phyloP scores from a whole-genome alignment of 441 rosid species.

The Dalechampia spathulata region DNA sequence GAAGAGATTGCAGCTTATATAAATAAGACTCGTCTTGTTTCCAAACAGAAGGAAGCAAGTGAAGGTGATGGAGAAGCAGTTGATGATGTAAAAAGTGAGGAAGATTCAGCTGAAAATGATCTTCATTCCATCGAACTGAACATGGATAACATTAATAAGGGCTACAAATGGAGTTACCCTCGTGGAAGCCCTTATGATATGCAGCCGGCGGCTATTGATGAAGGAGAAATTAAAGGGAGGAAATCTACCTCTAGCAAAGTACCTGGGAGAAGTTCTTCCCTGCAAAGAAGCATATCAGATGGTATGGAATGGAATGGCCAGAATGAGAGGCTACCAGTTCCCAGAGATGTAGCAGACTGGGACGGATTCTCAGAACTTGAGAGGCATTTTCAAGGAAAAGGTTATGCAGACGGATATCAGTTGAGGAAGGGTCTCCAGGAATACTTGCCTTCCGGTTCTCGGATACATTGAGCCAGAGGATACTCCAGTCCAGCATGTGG shows the following conservation, averaged over 20 bases:
- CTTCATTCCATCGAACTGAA: constrained; percentile 80
- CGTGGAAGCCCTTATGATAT: constrained; percentile 30
- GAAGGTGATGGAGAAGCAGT: constrained; percentile 65
- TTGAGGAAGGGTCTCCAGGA: constrained; percentile 56
- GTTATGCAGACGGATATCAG: constrained; percentile 45
- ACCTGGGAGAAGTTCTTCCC: constrained; percentile 46
- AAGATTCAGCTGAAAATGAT: constrained; percentile 75
- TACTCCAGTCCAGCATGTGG: constrained; percentile 46
- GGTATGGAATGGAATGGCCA: constrained; percentile 57
- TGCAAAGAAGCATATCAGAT: constrained; percentile 80
- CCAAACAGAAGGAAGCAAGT: constrained; percentile 35
- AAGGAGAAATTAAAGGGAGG: constrained; percentile 53
- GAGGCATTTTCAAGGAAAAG: constrained; percentile 38
- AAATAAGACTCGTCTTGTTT: constrained; percentile 31
- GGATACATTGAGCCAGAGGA: constrained; percentile 39
- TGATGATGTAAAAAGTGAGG: constrained; percentile 40
- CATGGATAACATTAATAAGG: constrained; percentile 49
- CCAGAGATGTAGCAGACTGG: constrained; percentile 51
- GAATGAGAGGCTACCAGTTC: constrained; percentile 39
- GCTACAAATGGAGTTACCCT: constrained; percentile 55
- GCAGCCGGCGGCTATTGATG: constrained; percentile 26
- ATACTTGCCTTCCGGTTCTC: constrained; percentile 53
- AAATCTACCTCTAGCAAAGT: constrained; percentile 50
- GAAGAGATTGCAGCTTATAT: constrained; percentile 52
- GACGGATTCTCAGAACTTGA: constrained; percentile 44